Base-by-base conservation (phyloP, 352 stramenopile species). In the Phytophthora nicotianae region DNA sequence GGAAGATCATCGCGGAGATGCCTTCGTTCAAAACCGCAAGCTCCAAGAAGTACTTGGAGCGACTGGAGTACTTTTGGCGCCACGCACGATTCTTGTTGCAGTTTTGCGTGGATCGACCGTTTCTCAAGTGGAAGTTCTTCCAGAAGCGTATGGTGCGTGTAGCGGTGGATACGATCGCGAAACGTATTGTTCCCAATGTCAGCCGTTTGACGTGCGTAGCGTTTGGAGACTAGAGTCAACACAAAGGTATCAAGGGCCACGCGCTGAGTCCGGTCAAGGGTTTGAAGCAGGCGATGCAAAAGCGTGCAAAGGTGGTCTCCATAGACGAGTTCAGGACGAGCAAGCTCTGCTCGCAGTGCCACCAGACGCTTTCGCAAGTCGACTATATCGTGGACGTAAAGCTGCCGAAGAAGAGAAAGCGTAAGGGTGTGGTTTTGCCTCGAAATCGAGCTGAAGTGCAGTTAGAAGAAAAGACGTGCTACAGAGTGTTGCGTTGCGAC, bases 301-400 rank as follows among this genome's bases (percentile, higher is more conserved):
- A 32, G 41, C 9, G 19, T 0, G 41, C 20, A 13, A 48, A 0
- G 19, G 9, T 48, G 41, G 20, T 48, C 20, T 50, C 42, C 13
- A 33, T 50, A 21, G 42, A 50, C 21, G 42, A 50, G 23, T 50
- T 33, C 21, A 50, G 14, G 42, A 50, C 21, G 21, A 50, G 42
- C 42, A 50, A 50, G 21, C 21, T 20, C 42, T 50, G 42, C 21
- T 50, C 42, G 42, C 21, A 35, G 23, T 50, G 42, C 42, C 26
- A 62, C 50, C 50, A 53, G 14, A 35, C 42, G 56, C 54, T 70
- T 48, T 70, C 42, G 40, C 3, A 14, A 0, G 62, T 70, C 21
- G 16, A 8, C 0, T 70, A 65, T 23, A 5, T 17, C 8, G 50
- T 65, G 0, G 16, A 61, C n/a, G 41, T 17, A 8, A 63, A 23